Base-by-base conservation (phyloP, 106 monocot species). In the Cymbidium sinense region DNA sequence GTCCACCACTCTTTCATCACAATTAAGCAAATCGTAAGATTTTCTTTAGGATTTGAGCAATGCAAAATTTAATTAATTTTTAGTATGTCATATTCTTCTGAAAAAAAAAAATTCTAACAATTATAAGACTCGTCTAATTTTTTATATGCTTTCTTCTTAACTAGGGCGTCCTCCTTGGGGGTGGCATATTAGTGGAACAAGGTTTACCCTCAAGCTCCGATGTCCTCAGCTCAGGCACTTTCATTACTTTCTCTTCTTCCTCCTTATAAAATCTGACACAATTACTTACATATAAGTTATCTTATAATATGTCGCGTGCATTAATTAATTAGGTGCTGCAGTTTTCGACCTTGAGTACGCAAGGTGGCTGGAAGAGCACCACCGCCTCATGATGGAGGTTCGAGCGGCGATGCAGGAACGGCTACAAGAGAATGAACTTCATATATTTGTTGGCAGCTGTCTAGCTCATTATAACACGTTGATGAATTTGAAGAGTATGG, bases 391-490 rank as follows among this genome's bases (percentile, higher is more conserved):
- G 55, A 77, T 79, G 74, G 82, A 85, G 29, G 80, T 88, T 43
- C 78, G 84, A 54, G 82, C 79, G 3, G 85, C 84, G 72, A 79
- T 93, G 67, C 85, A 90, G 27, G 87, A 85, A 34, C 81, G 90
- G 36, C 43, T 84, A 34, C 78, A 83, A 33, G 90, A 93, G 50
- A 81, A 78, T 30, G 85, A 93, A 76, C 81, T 93, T 44, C 76
- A 81, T 65, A 65, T 90, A 77, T 87, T 78, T 47, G 93, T 90
- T 20, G 86, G 86, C 29, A 83, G 54, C 30, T 85, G 81, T 69
- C 34, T 90, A 0, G 83, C 83, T 0, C 93, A 93, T 54, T 87
- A 90, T 30, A 88, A 88, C 47, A 83, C 82, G 75, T 77, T 93
- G 83, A 69, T 83, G 27, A 73, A 37, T 25, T 78, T 93, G 39